Evolutionary conservation across 768 basidiomycete genomes (phyloP).

Genomic region (Filobasidium wieringae): DNA sequence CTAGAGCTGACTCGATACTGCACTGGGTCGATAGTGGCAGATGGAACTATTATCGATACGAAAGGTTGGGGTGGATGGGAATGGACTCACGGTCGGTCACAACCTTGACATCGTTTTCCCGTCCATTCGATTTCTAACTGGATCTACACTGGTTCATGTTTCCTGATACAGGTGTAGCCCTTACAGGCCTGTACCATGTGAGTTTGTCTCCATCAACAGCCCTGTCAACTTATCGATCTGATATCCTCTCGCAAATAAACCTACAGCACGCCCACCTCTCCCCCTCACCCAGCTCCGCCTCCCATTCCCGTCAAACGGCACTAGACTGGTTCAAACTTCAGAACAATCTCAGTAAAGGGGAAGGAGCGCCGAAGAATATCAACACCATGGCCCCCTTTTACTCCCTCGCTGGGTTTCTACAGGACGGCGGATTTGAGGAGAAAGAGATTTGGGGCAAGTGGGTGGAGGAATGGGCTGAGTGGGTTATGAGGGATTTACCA

Average conservation of each 20-base stretch:
- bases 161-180: constrained; percentile 33
- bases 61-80: constrained; percentile 55
- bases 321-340: constrained; percentile 47
- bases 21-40: constrained; percentile 33
- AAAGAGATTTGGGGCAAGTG: constrained; percentile 24
- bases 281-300: neutral
- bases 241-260: neutral
- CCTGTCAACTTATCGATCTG: constrained; percentile 29
- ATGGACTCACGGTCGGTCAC: constrained; percentile 39
- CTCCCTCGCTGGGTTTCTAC: constrained; percentile 21
- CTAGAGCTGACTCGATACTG: neutral
- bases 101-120: too few species aligned
- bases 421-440: constrained; percentile 14
- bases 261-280: constrained; percentile 2
- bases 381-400: constrained; percentile 50
- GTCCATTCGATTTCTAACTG: constrained; percentile 43
- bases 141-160: constrained; percentile 38
- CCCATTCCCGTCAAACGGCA: constrained; percentile 41
- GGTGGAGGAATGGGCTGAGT: constrained; percentile 44
- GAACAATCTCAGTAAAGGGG: constrained; percentile 39
- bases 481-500: constrained; percentile 39
- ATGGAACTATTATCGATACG: constrained; percentile 49
- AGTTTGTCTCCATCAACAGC: constrained; percentile 39
- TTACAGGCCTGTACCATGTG: constrained; percentile 29
- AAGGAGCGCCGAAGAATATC: constrained; percentile 51